Percentiles rank a stretch among this genome's conserved stretches.
phyloP scores from a whole-genome alignment of 2,329 filamentous ascomycete genomes.

The Exophiala dermatitidis region DNA sequence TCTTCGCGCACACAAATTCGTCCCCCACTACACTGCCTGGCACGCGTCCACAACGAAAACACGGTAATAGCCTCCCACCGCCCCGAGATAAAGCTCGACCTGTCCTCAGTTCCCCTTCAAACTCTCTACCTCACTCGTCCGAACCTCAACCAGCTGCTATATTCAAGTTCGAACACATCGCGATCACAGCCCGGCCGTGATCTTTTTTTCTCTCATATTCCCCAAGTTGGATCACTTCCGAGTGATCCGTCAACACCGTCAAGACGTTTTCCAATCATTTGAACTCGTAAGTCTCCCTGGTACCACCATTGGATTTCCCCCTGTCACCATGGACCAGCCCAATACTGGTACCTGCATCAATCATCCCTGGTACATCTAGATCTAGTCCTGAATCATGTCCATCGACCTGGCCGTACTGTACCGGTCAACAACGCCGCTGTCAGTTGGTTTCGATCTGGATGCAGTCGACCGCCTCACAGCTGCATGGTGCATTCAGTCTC shows the following conservation, averaged over 20 bases:
- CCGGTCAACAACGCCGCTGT: neutral
- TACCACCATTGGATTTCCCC: neutral
- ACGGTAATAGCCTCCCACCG: neutral
- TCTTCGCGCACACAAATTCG: neutral
- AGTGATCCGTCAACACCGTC: conserved; percentile 49
- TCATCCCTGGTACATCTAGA: neutral
- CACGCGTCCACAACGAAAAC: neutral
- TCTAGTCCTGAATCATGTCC: conserved; percentile 2
- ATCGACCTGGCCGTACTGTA: neutral
- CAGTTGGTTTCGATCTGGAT: conserved; percentile 1
- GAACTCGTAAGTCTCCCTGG: conserved; percentile 66
- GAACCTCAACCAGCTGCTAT: conserved; percentile 3
- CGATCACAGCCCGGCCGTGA: conserved; percentile 16
- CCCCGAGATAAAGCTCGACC: neutral
- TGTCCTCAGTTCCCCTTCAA: neutral
- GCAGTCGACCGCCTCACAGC: conserved; percentile 8
- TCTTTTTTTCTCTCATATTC: conserved; percentile 3
- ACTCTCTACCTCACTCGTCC: conserved; percentile 2
- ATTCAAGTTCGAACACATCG: neutral
- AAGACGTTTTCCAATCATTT: conserved; percentile 99
- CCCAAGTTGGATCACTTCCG: conserved; percentile 24
- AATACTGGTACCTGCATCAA: conserved; percentile 21
- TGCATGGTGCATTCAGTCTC: neutral
- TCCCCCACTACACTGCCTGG: neutral
- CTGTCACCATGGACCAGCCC: conserved; percentile 3